Percentiles rank a stretch among this genome's conserved stretches.
Conservation (phyloP, 164 flowering plant species). For the Stephania japonica region DNA sequence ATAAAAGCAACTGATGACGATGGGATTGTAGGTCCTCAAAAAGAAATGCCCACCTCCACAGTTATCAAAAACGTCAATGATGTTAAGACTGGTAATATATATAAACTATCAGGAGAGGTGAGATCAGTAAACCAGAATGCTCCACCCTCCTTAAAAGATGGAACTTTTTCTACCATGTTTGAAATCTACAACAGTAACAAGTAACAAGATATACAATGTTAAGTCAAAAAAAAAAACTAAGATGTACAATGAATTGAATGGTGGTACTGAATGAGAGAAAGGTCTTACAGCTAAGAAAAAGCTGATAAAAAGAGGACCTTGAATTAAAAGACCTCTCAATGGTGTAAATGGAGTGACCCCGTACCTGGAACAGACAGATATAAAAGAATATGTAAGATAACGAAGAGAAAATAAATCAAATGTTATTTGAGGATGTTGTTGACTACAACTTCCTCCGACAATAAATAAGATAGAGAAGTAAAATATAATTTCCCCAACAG, state of each 20-base stretch:
- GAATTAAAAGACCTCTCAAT: slow-evolving; percentile 71
- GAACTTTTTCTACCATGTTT: slow-evolving; percentile 87
- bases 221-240: neutral
- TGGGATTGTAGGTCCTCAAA: neutral
- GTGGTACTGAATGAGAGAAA: neutral
- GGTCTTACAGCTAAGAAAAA: slow-evolving; percentile 82
- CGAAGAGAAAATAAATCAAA: slow-evolving; percentile 3
- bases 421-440: neutral
- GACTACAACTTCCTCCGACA: neutral
- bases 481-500: neutral
- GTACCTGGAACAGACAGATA: slow-evolving; percentile 40
- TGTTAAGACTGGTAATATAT: slow-evolving; percentile 71
- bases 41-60: slow-evolving; percentile 55
- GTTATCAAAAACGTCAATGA: slow-evolving; percentile 66
- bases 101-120: slow-evolving; percentile 69
- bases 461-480: too few species aligned
- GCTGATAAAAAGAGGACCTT: slow-evolving; percentile 78
- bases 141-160: slow-evolving; percentile 83
- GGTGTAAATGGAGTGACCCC: slow-evolving; percentile 80
- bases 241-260: too few species aligned
- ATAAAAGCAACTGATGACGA: slow-evolving; percentile 1
- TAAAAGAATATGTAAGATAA: neutral
- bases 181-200: slow-evolving; percentile 37
- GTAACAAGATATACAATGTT: neutral
- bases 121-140: slow-evolving; percentile 82